Conservation (phyloP, 2,329 filamentous ascomycete species). For the Trichoderma atroviride region DNA sequence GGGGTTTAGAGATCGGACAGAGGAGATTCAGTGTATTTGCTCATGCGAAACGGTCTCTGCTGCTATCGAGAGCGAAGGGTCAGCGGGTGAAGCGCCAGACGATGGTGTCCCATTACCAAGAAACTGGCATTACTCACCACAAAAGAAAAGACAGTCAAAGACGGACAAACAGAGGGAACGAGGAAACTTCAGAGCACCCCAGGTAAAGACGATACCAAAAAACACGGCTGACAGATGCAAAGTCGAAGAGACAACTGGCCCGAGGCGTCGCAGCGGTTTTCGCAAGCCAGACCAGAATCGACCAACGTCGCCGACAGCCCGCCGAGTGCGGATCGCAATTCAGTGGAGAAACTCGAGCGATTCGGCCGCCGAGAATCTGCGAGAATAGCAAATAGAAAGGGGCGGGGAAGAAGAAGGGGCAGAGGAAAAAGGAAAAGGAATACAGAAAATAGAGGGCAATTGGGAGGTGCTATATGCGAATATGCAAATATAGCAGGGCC, state of each 20-base stretch:
- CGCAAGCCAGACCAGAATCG: slow-evolving; percentile 1
- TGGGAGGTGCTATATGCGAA: background rate
- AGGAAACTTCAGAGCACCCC: background rate
- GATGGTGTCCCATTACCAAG: background rate
- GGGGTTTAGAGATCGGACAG: background rate
- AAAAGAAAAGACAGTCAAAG: background rate
- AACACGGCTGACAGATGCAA: background rate
- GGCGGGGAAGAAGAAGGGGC: background rate
- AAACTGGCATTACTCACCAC: slow-evolving; percentile 2
- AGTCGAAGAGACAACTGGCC: background rate
- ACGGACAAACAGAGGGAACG: background rate
- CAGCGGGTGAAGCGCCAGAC: background rate
- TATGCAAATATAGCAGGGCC: background rate
- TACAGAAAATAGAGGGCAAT: background rate
- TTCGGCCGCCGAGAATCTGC: background rate
- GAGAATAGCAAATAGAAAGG: background rate
- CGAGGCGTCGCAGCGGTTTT: background rate
- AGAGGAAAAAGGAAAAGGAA: background rate
- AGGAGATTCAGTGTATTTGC: background rate
- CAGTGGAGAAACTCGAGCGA: slow-evolving; percentile 20
- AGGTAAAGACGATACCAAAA: background rate
- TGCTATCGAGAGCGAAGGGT: background rate
- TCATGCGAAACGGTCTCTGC: background rate
- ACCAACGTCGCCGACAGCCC: slow-evolving; percentile 21
- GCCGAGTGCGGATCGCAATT: slow-evolving; percentile 23